Evolutionary conservation across 78 protist species (phyloP), one percentile per base, ranked within the genome.

Genomic region (Dictyostelium capitatum): DNA sequence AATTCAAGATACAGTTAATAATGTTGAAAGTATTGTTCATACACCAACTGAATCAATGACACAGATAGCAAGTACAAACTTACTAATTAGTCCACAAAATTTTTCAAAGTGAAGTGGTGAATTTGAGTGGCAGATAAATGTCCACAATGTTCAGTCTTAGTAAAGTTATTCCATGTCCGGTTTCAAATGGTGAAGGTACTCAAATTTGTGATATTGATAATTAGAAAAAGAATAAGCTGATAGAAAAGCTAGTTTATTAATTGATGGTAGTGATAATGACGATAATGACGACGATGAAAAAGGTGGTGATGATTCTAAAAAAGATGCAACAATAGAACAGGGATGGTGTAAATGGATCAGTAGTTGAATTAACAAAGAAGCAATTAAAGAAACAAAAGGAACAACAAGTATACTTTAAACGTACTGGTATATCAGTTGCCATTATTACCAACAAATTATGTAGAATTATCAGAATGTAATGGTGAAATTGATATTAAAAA

Each of bases 401-500:
- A 64, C 48, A 74, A 48, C 41, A 87, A 57, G 65, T 14, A 14
- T 84, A 32, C n/a, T 51, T 37, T 1, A 53, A 54, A 64, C 20
- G 79, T 41, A 77, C 54, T 87, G 92, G 92, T 87, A 75, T 87
- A 23, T 46, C 92, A 15, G 0, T 28, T 87, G 83, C 56, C 25
- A 11, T n/a, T 28, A 12, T 15, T 77, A 12, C 84, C 83, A 74
- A 30, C 77, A 1, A 17, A 37, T 3, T 91, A 53, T 74, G 57
- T 70, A 17, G 91, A 80, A 9, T 23, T 75, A 6, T 47, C 59
- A 1, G 57, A 67, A 15, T 25, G 56, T 17, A 47, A 41, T 57
- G 96, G 96, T 57, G 87, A 70, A 32, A 95, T 97, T 20, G 95
- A 32, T 48, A 87, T 96, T 43, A 80, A 83, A 51, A 73, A 94